Conservation (phyloP, 2,329 filamentous ascomycete species). For the Fusarium musae region DNA sequence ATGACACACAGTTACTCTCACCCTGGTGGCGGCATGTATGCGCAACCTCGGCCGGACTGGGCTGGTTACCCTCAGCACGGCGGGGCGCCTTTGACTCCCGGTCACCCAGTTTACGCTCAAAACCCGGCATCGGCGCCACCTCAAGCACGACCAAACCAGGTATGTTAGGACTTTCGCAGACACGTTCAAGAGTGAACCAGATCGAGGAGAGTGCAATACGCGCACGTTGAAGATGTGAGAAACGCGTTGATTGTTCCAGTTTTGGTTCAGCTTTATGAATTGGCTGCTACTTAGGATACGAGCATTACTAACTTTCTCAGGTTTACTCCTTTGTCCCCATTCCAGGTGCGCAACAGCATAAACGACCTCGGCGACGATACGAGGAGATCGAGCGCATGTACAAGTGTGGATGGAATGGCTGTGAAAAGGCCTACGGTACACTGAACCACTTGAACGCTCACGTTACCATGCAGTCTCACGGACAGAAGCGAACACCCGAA, state of each 20-base stretch:
- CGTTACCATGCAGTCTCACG: conserved; percentile 98
- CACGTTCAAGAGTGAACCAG: conserved; percentile 19
- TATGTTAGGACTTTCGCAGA: conserved; percentile 55
- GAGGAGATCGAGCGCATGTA: conserved; percentile 99
- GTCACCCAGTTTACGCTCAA: conserved; percentile 65
- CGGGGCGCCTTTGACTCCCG: conserved; percentile 58
- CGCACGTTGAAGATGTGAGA: neutral
- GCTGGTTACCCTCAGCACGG: conserved; percentile 70
- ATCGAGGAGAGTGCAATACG: neutral
- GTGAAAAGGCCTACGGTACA: conserved; percentile 98
- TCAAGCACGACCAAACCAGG: conserved; percentile 65
- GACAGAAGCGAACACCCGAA: conserved; percentile 94
- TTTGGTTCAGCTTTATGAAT: neutral
- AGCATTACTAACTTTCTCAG: conserved; percentile 56
- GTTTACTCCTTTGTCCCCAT: conserved; percentile 99
- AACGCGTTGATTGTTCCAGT: neutral
- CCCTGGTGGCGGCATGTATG: conserved; percentile 71
- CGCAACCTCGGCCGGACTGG: conserved; percentile 81
- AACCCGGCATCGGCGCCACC: conserved; percentile 66
- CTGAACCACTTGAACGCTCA: conserved; percentile 98
- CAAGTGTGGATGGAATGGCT: conserved; percentile 98
- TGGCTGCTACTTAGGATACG: neutral
- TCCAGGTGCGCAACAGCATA: conserved; percentile 95
- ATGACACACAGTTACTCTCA: conserved; percentile 83
- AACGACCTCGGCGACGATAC: conserved; percentile 90